A percentile compares a stretch with the other conserved stretches of the same genome.
Evolutionary conservation across 2,329 filamentous ascomycete species (phyloP).

Genomic region (Sporothrix pallida): DNA sequence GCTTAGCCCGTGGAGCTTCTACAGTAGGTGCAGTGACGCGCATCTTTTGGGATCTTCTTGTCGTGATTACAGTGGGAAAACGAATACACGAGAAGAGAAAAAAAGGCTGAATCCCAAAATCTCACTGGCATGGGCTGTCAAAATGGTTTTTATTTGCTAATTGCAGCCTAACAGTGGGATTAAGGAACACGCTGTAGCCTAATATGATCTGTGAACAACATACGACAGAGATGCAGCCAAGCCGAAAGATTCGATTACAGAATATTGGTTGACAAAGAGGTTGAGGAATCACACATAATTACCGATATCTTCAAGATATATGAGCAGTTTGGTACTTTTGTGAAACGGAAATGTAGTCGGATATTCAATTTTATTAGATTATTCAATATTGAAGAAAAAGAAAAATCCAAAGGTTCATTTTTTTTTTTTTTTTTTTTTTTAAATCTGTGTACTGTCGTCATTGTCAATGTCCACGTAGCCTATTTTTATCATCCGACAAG

Average conservation of each 20-base stretch:
- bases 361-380: too few species aligned
- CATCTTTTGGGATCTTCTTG: background rate
- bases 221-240: background rate
- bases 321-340: too few species aligned
- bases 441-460: background rate
- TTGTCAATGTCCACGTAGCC: too few species aligned
- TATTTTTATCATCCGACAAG: too few species aligned
- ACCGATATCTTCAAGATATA: too few species aligned
- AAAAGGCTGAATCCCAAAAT: background rate
- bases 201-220: background rate
- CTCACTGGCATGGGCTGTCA: background rate
- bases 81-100: background rate
- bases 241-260: background rate
- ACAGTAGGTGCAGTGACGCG: background rate
- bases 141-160: background rate
- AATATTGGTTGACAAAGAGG: too few species aligned
- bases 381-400: too few species aligned
- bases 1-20: slow-evolving; percentile 23
- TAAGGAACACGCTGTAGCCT: background rate
- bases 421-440: background rate
- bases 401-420: background rate
- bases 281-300: background rate
- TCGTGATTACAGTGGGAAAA: background rate
- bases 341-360: too few species aligned
- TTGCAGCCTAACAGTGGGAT: background rate